Percentiles rank a stretch among this genome's conserved stretches.
Evolutionary conservation across 768 basidiomycete genomes (phyloP).

Genomic region (Polyporus arcularius): DNA sequence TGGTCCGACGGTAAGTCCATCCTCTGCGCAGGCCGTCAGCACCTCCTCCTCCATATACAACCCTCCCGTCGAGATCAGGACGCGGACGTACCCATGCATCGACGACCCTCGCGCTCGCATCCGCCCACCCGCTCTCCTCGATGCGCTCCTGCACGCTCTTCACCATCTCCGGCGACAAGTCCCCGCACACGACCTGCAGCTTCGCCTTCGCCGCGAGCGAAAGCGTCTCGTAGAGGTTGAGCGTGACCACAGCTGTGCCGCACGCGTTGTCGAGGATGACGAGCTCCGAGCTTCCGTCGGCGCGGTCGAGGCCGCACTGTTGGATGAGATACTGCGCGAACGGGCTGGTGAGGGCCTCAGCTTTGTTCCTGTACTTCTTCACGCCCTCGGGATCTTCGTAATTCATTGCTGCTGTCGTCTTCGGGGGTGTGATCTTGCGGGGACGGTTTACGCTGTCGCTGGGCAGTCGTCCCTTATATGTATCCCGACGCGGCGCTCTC

Average conservation of each 20-base stretch:
- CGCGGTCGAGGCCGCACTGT: background rate
- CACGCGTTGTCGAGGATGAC: constrained; percentile 5
- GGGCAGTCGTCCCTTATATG: too few relatives aligned
- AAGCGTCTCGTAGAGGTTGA: background rate
- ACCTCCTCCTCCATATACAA: too few relatives aligned
- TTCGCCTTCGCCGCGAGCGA: background rate
- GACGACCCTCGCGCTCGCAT: background rate
- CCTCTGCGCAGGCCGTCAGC: background rate
- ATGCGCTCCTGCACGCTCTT: constrained; percentile 3
- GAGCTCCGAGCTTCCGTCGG: background rate
- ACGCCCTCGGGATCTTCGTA: background rate
- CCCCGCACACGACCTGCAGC: background rate
- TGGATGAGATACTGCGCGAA: background rate
- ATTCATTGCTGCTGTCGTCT: background rate
- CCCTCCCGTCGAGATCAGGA: too few relatives aligned
- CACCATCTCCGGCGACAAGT: background rate
- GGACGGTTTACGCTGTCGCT: too few relatives aligned
- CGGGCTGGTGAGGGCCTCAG: constrained; percentile 1
- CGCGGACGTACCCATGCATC: background rate
- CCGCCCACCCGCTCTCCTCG: background rate
- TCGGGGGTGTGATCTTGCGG: too few relatives aligned
- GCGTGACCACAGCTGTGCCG: constrained; percentile 1
- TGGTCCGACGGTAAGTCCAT: background rate
- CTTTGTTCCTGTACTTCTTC: background rate
- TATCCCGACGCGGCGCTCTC: too few relatives aligned